Evolutionary conservation across 257 asterid species (phyloP), one percentile per base, ranked within the genome.

Genomic region (Petunia axillaris): DNA sequence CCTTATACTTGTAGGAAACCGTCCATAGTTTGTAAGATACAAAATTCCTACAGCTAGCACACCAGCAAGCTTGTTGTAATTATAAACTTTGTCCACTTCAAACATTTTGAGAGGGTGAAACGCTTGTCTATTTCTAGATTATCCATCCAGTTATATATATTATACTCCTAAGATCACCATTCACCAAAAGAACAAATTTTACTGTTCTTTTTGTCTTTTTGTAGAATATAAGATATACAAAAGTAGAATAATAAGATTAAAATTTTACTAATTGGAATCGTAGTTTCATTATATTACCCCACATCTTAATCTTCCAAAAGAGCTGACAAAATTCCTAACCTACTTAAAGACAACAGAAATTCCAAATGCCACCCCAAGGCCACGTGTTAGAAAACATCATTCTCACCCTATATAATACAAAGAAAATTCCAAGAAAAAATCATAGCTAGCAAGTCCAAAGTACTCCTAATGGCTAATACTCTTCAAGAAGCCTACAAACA

Each of bases 401-500:
- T 46, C 8, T 48, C 7, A 48, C 53, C 6, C 53, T 53, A 11
- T 53, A 53, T 14, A 43, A 6, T 67, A 54, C 75, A 43, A n/a
- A 55, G n/a, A 67, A 67, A 67, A 43, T n/a, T 67, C 75, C 75
- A 43, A n/a, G 75, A 43, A 67, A 67, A 67, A 67, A 0, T 38
- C 36, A 67, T 67, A 48, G 53, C 35, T 13, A 8, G 8, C 36
- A 55, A 10, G 54, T 43, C 75, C 75, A 3, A 53, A 39, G 38
- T n/a, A 59, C 35, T 59, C 6, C 35, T 13, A 55, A 43, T 44
- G 43, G 82, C 86, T 85, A 76, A 79, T 43, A 64, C 97, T 64
- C 91, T 94, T 9, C 86, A 94, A 55, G 80, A 91, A 77, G 90
- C 88, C 80, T 90, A 87, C 80, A 73, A 35, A 44, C 91, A 90